A percentile compares a stretch with the other conserved stretches of the same genome.
These are phyloP conservation scores for Arthrobotrys megalospora DNA, from an alignment of 2,329 filamentous ascomycete species.

Conservation along the genomic window DNA sequence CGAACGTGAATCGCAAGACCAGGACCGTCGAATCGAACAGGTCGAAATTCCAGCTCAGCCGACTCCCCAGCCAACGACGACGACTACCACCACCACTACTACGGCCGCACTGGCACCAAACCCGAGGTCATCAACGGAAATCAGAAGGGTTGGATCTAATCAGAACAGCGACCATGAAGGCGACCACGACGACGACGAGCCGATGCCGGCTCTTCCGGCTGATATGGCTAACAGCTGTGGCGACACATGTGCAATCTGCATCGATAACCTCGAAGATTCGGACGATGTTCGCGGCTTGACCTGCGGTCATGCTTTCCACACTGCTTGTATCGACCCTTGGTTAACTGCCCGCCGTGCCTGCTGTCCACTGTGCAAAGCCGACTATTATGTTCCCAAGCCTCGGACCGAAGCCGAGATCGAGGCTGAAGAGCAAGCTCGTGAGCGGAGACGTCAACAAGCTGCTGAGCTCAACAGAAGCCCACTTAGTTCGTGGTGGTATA, in stretches of 20 bases:
- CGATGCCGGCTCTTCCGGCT: conserved; percentile 83
- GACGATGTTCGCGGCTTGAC: conserved; percentile 94
- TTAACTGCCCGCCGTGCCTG: conserved; percentile 92
- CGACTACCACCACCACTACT: conserved; percentile 5
- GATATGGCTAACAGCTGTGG: conserved; percentile 86
- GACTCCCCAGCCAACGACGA: background rate
- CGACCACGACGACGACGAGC: conserved; percentile 82
- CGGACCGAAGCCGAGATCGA: conserved; percentile 74
- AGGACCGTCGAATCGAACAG: conserved; percentile 24
- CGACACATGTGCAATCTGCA: conserved; percentile 95
- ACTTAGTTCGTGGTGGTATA: conserved; percentile 50
- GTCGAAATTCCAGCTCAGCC: background rate
- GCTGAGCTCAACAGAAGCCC: conserved; percentile 56
- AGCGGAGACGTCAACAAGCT: conserved; percentile 53
- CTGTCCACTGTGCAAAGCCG: conserved; percentile 97
- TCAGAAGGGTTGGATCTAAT: conserved; percentile 28
- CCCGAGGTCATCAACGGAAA: conserved; percentile 39
- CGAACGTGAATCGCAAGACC: conserved; percentile 41
- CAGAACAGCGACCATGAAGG: conserved; percentile 74
- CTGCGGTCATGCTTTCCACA: conserved; percentile 98
- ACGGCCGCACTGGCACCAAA: background rate
- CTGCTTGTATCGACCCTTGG: conserved; percentile 96
- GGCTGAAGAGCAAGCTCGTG: conserved; percentile 58
- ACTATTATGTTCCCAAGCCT: conserved; percentile 96
- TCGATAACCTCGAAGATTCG: conserved; percentile 93